A percentile compares a stretch with the other conserved stretches of the same genome.
phyloP scores from a whole-genome alignment of 2,329 filamentous ascomycete genomes.

The Colletotrichum navitas region DNA sequence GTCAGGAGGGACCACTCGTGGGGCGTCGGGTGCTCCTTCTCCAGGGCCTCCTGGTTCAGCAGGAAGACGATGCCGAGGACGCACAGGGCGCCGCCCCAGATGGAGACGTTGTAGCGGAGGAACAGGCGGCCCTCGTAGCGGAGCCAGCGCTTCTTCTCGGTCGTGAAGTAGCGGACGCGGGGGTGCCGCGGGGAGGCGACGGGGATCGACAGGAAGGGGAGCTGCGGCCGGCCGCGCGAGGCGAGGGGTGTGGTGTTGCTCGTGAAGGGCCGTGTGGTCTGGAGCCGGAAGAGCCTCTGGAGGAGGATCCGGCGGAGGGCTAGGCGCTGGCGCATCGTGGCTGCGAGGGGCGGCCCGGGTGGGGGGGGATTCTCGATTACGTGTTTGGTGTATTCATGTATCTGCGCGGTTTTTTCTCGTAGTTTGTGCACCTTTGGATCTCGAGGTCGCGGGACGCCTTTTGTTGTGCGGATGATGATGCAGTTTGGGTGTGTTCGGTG shows the following conservation, averaged over 20 bases:
- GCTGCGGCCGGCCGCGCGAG: conserved; percentile 57
- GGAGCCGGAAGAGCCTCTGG: conserved; percentile 41
- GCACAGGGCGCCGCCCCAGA: conserved; percentile 74
- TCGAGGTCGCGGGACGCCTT: background rate
- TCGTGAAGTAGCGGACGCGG: conserved; percentile 81
- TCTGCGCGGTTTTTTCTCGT: background rate
- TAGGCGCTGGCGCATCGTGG: conserved; percentile 56
- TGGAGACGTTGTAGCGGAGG: conserved; percentile 73
- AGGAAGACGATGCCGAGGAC: conserved; percentile 73
- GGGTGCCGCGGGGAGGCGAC: conserved; percentile 58
- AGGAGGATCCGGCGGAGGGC: conserved; percentile 52
- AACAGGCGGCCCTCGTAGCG: conserved; percentile 78
- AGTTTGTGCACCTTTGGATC: background rate
- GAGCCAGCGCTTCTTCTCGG: conserved; percentile 78
- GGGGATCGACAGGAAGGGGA: conserved; percentile 65
- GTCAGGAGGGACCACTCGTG: conserved; percentile 83
- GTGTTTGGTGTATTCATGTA: conserved; percentile 2
- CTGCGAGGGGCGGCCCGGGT: background rate
- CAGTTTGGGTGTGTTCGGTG: background rate
- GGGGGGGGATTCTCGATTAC: background rate
- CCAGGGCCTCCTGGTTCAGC: conserved; percentile 79
- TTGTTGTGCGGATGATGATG: background rate
- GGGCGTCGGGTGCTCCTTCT: conserved; percentile 83
- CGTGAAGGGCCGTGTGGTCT: conserved; percentile 41
- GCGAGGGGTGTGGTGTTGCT: conserved; percentile 43